Base-by-base conservation (phyloP, 176 grass and related monocot genomes). In the Lolium rigidum region DNA sequence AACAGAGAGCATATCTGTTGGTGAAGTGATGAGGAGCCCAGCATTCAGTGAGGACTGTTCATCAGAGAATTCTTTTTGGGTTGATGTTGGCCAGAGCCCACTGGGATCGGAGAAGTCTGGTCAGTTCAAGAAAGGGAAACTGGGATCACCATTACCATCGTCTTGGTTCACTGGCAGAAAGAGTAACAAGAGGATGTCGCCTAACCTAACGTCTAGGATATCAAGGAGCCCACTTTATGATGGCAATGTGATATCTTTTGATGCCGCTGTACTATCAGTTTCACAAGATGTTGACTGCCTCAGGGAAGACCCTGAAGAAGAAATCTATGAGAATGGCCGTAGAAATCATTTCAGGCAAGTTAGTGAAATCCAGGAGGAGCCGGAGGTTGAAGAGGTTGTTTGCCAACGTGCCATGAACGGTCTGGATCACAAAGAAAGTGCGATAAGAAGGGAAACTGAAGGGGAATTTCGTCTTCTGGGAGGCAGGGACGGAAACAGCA, bases 371-470 rank as follows among this genome's bases (percentile, higher is more conserved):
- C 92, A 96, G 80, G 97, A 99, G 85, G 94, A 99, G 66, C 79
- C 84, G 2, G 94, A 90, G 71, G 87, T 92, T 31, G 92, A 98
- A 86, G 88, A 91, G 66, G 80, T 88, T 48, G 62, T 84, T 66
- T 83, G 86, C 55, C 82, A 77, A 65, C 81, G 10, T 87, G 62
- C 74, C 50, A 83, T 96, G 43, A 92, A 91, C 11, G 74, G 3
- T 73, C 64, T 24, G 11, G 92, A 89, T 17, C 84, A 88, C 61
- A 99, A 94, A 88, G 97, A 93, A 70, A 99, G 97, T 67, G 94
- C 97, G 0, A 99, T 99, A 88, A 96, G 94, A 74, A 96, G 97
- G 88, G 97, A 99, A 69, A 99, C 94, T 77, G 97, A 99, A 89
- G 94, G 97, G 54, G 97, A 99, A 65, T 99, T 99, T 75, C 85